A percentile compares a stretch with the other conserved stretches of the same genome.
These are phyloP conservation scores for Penicillium sumatraense DNA, from an alignment of 2,329 filamentous ascomycete genomes.

Conservation along the genomic window DNA sequence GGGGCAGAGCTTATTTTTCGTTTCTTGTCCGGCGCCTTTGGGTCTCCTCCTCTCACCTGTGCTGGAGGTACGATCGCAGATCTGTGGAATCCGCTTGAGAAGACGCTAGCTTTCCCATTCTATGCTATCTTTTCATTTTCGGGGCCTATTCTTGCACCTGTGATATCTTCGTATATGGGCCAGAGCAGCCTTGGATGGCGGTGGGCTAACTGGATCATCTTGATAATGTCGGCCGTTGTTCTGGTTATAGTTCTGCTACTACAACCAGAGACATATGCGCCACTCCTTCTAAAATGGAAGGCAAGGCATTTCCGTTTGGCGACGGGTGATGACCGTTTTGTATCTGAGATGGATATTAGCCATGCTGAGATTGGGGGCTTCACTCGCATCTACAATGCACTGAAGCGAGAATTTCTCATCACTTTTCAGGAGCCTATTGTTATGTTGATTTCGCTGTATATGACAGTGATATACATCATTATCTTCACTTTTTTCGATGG, in stretches of 20 bases:
- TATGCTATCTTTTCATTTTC: constrained; percentile 54
- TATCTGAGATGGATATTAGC: constrained; percentile 49
- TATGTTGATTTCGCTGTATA: constrained; percentile 37
- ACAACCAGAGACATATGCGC: constrained; percentile 57
- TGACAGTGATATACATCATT: constrained; percentile 42
- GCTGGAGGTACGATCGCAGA: constrained; percentile 54
- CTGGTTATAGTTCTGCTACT: constrained; percentile 47
- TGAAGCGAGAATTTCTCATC: constrained; percentile 56
- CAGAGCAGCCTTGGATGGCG: constrained; percentile 33
- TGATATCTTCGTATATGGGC: constrained; percentile 28
- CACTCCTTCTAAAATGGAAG: constrained; percentile 51
- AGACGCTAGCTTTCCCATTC: constrained; percentile 57
- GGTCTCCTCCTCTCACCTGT: constrained; percentile 50
- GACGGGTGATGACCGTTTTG: constrained; percentile 52
- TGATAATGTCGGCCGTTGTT: constrained; percentile 42
- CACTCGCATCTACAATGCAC: constrained; percentile 47
- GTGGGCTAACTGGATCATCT: constrained; percentile 52
- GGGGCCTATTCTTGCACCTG: constrained; percentile 31
- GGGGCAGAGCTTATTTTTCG: constrained; percentile 55
- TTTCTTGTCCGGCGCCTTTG: constrained; percentile 56
- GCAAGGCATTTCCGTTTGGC: constrained; percentile 44
- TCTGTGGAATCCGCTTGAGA: constrained; percentile 53
- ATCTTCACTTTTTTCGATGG: constrained; percentile 50
- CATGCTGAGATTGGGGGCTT: constrained; percentile 41
- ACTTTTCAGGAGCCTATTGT: constrained; percentile 52